A percentile compares a stretch with the other conserved stretches of the same genome.
These are phyloP conservation scores for Hanseniaspora guilliermondii DNA, from an alignment of 805 yeast genomes.

Conservation along the genomic window DNA sequence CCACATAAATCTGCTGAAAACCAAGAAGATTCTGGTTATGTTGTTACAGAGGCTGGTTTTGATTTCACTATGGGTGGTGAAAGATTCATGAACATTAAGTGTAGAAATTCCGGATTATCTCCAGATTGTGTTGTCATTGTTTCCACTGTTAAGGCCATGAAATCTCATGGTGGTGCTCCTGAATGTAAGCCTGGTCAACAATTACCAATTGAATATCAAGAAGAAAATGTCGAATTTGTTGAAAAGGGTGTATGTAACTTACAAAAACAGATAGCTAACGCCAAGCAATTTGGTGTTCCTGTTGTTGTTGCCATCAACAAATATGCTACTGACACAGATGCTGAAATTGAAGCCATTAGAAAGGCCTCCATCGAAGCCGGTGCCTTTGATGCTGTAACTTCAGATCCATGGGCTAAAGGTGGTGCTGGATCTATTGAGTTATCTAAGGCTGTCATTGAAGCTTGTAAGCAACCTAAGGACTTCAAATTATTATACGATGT, in stretches of 20 bases:
- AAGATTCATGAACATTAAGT: slow-evolving; percentile 88
- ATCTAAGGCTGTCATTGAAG: slow-evolving; percentile 72
- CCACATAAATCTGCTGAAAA: slow-evolving; percentile 31
- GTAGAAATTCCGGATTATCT: slow-evolving; percentile 74
- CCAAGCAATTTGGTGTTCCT: slow-evolving; percentile 72
- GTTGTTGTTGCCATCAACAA: slow-evolving; percentile 91
- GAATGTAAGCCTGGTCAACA: slow-evolving; percentile 90
- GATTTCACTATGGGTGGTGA: slow-evolving; percentile 99
- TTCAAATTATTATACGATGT: slow-evolving; percentile 60
- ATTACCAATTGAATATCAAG: slow-evolving; percentile 66
- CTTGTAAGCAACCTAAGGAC: slow-evolving; percentile 39
- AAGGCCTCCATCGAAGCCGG: slow-evolving; percentile 81
- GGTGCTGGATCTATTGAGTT: slow-evolving; percentile 78
- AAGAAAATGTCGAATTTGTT: slow-evolving; percentile 70
- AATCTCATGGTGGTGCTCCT: slow-evolving; percentile 94
- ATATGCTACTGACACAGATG: slow-evolving; percentile 68
- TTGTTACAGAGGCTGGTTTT: slow-evolving; percentile 95
- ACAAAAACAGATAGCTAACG: slow-evolving; percentile 80
- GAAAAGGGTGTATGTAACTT: slow-evolving; percentile 73
- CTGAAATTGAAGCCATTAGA: slow-evolving; percentile 68
- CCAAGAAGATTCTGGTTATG: slow-evolving; percentile 53
- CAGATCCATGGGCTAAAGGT: slow-evolving; percentile 94
- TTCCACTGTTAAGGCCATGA: slow-evolving; percentile 93
- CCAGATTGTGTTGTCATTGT: slow-evolving; percentile 91
- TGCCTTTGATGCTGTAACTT: slow-evolving; percentile 77